phyloP scores from a whole-genome alignment of 1,139 yeast species.

The Pichia kudriavzevii region DNA sequence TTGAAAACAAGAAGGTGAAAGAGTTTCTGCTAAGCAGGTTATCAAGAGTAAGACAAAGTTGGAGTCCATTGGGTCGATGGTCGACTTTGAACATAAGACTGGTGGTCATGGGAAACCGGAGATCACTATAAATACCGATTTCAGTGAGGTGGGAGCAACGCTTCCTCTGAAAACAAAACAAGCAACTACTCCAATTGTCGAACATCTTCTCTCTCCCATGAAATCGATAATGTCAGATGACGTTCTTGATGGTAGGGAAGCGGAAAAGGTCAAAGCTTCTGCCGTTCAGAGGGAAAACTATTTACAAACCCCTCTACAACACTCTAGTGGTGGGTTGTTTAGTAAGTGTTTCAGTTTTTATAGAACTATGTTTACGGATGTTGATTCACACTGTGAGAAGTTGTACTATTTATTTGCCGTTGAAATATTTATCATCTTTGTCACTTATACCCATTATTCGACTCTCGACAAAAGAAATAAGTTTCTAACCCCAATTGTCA shows the following conservation, averaged over 20 bases:
- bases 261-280: conserved; percentile 6
- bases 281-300: conserved; percentile 10
- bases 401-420: conserved; percentile 21
- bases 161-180: no score
- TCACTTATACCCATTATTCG: conserved; percentile 25
- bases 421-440: conserved; percentile 22
- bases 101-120: no score
- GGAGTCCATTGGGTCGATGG: no score
- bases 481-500: conserved; percentile 23
- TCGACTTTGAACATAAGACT: no score
- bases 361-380: conserved; percentile 2
- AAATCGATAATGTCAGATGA: no score
- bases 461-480: conserved; percentile 24
- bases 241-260: conserved; percentile 2
- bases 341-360: neutral
- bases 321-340: neutral
- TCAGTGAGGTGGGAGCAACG: no score
- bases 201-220: no score
- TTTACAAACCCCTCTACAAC: neutral
- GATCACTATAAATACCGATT: no score
- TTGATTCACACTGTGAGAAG: conserved; percentile 17
- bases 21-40: no score
- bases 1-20: no score
- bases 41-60: no score
- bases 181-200: no score